phyloP scores from a whole-genome alignment of 1,284 basidiomycete species.

The Meira miltonrushii region DNA sequence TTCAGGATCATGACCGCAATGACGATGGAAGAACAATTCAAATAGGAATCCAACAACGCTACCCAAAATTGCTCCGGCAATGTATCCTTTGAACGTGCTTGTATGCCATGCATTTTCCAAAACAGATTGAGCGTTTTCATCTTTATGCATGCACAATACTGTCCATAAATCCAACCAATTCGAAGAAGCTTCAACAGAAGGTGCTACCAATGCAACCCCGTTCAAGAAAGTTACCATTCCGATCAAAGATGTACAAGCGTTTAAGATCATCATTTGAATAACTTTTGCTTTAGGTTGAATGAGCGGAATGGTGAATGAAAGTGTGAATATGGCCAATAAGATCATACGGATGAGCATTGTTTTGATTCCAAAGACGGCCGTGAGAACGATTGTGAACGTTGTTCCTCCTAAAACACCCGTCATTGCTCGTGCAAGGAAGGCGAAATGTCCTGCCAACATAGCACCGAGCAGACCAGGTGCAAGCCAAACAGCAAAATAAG shows the following conservation, averaged over 20 bases:
- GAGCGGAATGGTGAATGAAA: constrained; percentile 33
- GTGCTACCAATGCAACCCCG: constrained; percentile 36
- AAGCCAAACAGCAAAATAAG: constrained; percentile 34
- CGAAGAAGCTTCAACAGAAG: constrained; percentile 22
- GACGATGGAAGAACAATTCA: constrained; percentile 33
- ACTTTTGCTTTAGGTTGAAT: constrained; percentile 19
- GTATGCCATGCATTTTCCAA: constrained; percentile 33
- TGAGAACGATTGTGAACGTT: constrained; percentile 29
- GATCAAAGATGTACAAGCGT: constrained; percentile 34
- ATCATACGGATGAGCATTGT: constrained; percentile 34
- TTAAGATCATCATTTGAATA: constrained; percentile 36
- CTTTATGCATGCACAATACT: constrained; percentile 30
- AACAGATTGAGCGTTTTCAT: constrained; percentile 14
- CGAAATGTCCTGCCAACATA: constrained; percentile 23
- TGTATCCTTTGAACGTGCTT: constrained; percentile 39
- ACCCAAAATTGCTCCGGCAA: constrained; percentile 35
- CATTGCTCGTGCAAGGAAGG: constrained; percentile 19
- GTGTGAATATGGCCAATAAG: constrained; percentile 26
- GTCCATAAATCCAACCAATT: constrained; percentile 42
- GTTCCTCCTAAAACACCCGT: constrained; percentile 29
- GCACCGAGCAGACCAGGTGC: constrained; percentile 32
- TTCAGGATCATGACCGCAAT: constrained; percentile 34
- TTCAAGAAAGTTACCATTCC: constrained; percentile 36
- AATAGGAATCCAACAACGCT: constrained; percentile 30
- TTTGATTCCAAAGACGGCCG: constrained; percentile 42